A percentile compares a stretch with the other conserved stretches of the same genome.
Conservation (phyloP, 176 grass and related monocot species). For the Thalia dealbata region DNA sequence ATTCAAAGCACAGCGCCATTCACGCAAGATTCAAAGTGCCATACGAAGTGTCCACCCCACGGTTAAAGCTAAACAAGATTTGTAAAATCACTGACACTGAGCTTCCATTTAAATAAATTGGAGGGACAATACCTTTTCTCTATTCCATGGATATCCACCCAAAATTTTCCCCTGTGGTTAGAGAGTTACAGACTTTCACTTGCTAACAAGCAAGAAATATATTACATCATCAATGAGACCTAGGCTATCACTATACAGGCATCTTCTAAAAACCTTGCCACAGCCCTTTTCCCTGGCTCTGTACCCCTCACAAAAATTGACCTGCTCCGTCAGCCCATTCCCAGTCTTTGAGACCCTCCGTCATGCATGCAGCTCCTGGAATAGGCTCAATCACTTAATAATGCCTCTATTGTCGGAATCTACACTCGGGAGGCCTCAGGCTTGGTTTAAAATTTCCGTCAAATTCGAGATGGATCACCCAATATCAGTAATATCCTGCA, state of each 20-base stretch:
- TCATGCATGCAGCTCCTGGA: neutral
- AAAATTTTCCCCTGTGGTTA: constrained; percentile 22
- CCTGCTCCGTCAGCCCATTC: neutral
- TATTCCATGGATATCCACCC: constrained; percentile 9
- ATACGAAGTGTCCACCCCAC: too few species aligned
- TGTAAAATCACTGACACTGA: neutral
- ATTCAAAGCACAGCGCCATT: too few species aligned
- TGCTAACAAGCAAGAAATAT: neutral
- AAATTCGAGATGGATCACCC: constrained; percentile 33
- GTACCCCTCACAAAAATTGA: neutral
- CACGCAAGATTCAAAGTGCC: too few species aligned
- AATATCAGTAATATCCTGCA: constrained; percentile 68
- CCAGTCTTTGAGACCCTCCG: neutral
- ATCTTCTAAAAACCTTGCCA: neutral
- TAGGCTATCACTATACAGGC: constrained; percentile 1
- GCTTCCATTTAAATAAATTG: neutral
- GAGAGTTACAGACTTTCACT: neutral
- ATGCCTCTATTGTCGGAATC: neutral
- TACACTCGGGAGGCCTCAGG: neutral
- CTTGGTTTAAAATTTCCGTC: neutral
- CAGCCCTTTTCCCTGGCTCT: neutral
- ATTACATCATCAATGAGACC: constrained; percentile 19
- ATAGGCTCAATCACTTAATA: neutral
- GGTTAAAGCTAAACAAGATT: too few species aligned
- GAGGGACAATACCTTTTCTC: neutral